These are phyloP conservation scores for Fusarium sambucinum DNA, from an alignment of 2,329 filamentous ascomycete species.

Conservation along the genomic window DNA sequence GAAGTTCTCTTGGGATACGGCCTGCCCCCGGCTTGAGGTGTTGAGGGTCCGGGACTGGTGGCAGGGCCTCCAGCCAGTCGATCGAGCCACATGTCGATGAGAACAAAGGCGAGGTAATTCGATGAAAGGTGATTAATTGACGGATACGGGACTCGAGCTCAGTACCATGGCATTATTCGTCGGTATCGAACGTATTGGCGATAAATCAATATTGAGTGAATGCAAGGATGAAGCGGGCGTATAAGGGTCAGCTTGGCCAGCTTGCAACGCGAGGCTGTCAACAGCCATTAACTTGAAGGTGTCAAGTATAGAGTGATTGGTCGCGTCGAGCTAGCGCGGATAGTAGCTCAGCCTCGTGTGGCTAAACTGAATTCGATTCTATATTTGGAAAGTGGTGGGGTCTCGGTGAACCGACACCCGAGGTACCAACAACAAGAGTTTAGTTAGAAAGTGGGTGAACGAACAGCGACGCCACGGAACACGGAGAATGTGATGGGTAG, in stretches of 20 bases:
- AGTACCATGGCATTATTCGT: constrained; percentile 31
- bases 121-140: constrained; percentile 15
- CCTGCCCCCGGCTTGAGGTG: constrained; percentile 73
- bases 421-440: constrained; percentile 3
- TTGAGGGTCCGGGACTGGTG: constrained; percentile 67
- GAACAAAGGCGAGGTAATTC: constrained; percentile 18
- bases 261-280: constrained; percentile 48
- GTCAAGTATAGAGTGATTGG: constrained; percentile 36
- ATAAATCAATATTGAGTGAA: constrained; percentile 15
- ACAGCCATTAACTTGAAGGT: constrained; percentile 22
- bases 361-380: constrained; percentile 5
- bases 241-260: constrained; percentile 45
- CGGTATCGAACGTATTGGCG: constrained; percentile 12
- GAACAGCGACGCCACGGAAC: constrained; percentile 4
- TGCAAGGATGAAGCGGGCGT: constrained; percentile 30
- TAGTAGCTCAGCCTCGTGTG: constrained; percentile 33
- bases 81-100: constrained; percentile 84
- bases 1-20: constrained; percentile 75
- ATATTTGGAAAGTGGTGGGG: constrained; percentile 8
- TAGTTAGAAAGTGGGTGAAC: constrained; percentile 2
- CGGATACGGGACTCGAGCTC: not conserved
- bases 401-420: constrained; percentile 24
- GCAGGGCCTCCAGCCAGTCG: constrained; percentile 78
- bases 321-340: not conserved
- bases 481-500: constrained; percentile 13